Percentiles rank a stretch among this genome's conserved stretches.
phyloP scores from a whole-genome alignment of 331 rosid species.

The Quercus phellos region DNA sequence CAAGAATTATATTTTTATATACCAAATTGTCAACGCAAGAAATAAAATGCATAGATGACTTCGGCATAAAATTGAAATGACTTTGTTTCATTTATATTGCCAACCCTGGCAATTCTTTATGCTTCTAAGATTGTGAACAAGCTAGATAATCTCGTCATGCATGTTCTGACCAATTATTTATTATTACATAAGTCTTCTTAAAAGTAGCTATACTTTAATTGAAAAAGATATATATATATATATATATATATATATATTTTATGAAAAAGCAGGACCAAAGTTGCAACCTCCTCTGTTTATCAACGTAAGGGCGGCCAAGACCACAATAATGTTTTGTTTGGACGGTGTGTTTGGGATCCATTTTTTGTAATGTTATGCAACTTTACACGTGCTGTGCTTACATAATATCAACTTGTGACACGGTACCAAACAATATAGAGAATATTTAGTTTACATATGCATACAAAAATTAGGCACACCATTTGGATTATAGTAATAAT shows the following conservation, averaged over 20 bases:
- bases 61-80: neutral
- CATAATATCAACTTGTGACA: slow-evolving; percentile 20
- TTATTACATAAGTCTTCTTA: neutral
- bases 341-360: slow-evolving; percentile 53
- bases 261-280: slow-evolving; percentile 2
- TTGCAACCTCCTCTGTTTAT: neutral
- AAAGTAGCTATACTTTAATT: neutral
- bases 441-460: slow-evolving; percentile 7
- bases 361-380: slow-evolving; percentile 18
- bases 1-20: too few species aligned
- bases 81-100: neutral
- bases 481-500: neutral
- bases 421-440: neutral
- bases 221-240: neutral
- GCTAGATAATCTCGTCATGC: neutral
- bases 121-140: neutral
- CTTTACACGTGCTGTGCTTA: slow-evolving; percentile 2
- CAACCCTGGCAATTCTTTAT: neutral
- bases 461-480: neutral
- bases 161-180: neutral
- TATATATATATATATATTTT: neutral
- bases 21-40: too few species aligned
- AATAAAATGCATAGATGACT: neutral
- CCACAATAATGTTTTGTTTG: slow-evolving; percentile 26
- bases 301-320: slow-evolving; percentile 50